Evolutionary conservation across 1,139 yeast species (phyloP), one percentile per base, ranked within the genome.

Genomic region (Suhomyces bolitotheri): DNA sequence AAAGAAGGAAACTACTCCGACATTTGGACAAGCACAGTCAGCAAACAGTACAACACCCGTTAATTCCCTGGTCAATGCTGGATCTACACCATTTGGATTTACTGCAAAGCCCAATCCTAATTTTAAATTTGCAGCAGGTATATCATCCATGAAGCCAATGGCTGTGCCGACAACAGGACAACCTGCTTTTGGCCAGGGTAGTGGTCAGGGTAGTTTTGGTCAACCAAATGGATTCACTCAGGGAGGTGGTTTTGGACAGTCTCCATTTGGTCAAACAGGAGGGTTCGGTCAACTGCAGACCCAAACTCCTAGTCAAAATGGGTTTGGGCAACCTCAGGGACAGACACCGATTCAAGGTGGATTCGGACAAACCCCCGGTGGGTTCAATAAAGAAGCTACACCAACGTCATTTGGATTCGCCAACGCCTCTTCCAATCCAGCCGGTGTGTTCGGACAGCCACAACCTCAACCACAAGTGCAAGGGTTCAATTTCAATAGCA

Each of bases 401-500:
- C 49, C 49, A 7, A 35, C 39, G 6, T n/a, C n/a, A n/a, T 41
- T 41, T 38, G 26, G 33, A 9, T 40, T 45, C 32, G 29, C 40
- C 25, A 37, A 40, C 25, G 30, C 39, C 14, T 35, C 31, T 6
- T 40, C 34, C 12, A 40, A 40, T 22, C 41, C 50, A 3, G 46
- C 42, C 14, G 29, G 32, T 27, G 47, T 36, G 3, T 45, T 45
- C 33, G 47, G 46, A 10, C 39, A 38, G 4, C 27, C 39, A 7
- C 40, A 38, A 3, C 27, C 33, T 6, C 39, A 36, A n/a, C 27
- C 39, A 20, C 36, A 25, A 7, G 24, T 36, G 11, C 37, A 38
- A 27, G 19, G 39, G n/a, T 46, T 45, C 22, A 35, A 31, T 17
- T 44, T 43, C 20, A 34, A 34, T 16, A 50, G 57, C 14, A 56